Base-by-base conservation (phyloP, 2,329 filamentous ascomycete genomes). In the Biscogniauxia marginata region DNA sequence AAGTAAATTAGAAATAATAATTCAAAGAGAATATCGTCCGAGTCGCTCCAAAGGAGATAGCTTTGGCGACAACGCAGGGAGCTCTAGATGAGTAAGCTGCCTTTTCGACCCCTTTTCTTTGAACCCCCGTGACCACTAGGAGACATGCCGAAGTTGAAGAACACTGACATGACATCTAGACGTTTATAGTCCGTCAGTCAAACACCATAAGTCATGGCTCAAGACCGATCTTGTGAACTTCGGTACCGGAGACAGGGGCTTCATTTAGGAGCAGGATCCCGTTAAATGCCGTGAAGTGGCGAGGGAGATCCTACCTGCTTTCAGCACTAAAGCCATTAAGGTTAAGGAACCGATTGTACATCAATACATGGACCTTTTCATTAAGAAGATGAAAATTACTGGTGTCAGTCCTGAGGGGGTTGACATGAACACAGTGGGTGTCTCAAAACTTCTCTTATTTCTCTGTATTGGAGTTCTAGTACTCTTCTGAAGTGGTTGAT, bases 161-260 rank as follows among this genome's bases (percentile, higher is more conserved):
- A 16, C 24, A 18, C 16, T 30, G 5, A 5, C 3, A 23, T 49
- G 16, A 19, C 18, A 13, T 5, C 30, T 22, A 57, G 59, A 63
- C 47, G 63, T 65, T 7, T 53, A 56, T 44, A 44, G 18, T 19
- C 16, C 62, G 11, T 24, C 55, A 0, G 21, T 46, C 5, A 60
- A 55, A 16, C 44, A 50, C 30, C 50, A 59, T 13, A 61, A 65
- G 16, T 53, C 44, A n/a, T 65, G 48, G 16, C 7, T 58, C 3
- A 65, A 63, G 45, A 65, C 62, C 11, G 54, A 62, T 30, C n/a
- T 62, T 2, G 57, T 58, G 59, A 57, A 65, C 30, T 58, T 57
- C 45, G 62, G 59, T 11, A 23, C 45, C 4, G 55, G 55, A 18
- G 59, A 62, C 39, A 7, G 23, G 16, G 62, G 61, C 18, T 55